Conservation (phyloP, 2,329 filamentous ascomycete species). For the Claviceps africana region DNA sequence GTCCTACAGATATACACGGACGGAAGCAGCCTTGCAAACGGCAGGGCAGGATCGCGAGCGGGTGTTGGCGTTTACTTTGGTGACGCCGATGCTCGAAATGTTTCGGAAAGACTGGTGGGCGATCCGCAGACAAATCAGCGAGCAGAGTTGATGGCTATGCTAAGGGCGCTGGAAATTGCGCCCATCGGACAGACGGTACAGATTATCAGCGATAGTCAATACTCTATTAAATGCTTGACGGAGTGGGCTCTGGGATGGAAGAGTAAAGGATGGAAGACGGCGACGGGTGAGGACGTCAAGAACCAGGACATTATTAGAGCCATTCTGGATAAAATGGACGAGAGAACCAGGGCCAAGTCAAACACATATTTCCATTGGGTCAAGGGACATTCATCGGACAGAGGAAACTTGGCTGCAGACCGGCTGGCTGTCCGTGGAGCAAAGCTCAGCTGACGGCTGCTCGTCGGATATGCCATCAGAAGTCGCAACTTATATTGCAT, state of each 20-base stretch:
- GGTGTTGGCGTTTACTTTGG: slow-evolving; percentile 54
- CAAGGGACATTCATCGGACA: slow-evolving; percentile 63
- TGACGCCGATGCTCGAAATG: slow-evolving; percentile 39
- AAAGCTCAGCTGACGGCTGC: slow-evolving; percentile 12
- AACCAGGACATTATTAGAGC: slow-evolving; percentile 74
- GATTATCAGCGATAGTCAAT: slow-evolving; percentile 81
- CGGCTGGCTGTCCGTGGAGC: slow-evolving; percentile 47
- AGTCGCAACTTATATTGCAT: background rate
- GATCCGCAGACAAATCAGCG: slow-evolving; percentile 82
- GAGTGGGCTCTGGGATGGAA: slow-evolving; percentile 72
- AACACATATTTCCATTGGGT: slow-evolving; percentile 72
- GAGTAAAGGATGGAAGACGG: slow-evolving; percentile 63
- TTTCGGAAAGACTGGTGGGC: slow-evolving; percentile 65
- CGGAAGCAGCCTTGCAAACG: slow-evolving; percentile 47
- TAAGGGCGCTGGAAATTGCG: slow-evolving; percentile 66
- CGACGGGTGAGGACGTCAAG: slow-evolving; percentile 56
- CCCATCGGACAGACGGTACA: slow-evolving; percentile 53
- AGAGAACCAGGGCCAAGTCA: slow-evolving; percentile 45
- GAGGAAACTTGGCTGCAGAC: slow-evolving; percentile 73
- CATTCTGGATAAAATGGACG: slow-evolving; percentile 56
- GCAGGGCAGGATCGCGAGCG: slow-evolving; percentile 37
- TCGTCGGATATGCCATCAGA: background rate
- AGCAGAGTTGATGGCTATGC: slow-evolving; percentile 82
- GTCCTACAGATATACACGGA: slow-evolving; percentile 43
- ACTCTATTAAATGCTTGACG: slow-evolving; percentile 79